These are phyloP conservation scores for Rhodamnia rubescens DNA, from an alignment of 345 rosid genomes.

Conservation along the genomic window DNA sequence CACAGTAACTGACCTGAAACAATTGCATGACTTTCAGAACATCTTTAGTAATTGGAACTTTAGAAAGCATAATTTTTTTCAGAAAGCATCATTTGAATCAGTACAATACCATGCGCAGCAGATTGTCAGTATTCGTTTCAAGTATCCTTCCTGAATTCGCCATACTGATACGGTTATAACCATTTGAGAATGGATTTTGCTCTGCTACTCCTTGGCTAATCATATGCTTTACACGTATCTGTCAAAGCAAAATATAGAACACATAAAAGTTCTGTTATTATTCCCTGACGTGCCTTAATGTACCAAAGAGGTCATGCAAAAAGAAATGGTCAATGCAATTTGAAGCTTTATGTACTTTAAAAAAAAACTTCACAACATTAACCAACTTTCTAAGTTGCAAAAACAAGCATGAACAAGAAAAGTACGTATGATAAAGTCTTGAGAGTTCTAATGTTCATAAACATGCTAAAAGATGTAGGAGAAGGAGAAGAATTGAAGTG, in stretches of 20 bases:
- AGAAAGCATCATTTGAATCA: background rate
- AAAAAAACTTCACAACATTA: background rate
- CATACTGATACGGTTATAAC: slow-evolving; percentile 41
- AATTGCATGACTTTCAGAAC: background rate
- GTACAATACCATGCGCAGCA: slow-evolving; percentile 68
- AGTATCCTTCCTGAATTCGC: slow-evolving; percentile 60
- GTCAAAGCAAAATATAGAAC: slow-evolving; percentile 7
- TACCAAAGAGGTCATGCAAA: background rate
- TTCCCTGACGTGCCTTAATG: background rate
- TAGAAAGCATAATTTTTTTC: background rate
- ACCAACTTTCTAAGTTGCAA: background rate
- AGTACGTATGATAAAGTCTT: background rate
- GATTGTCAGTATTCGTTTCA: slow-evolving; percentile 89
- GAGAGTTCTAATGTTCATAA: background rate
- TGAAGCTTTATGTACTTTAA: background rate
- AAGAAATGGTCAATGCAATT: background rate
- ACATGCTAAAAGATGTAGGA: background rate
- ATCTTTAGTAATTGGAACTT: background rate
- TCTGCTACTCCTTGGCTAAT: slow-evolving; percentile 77
- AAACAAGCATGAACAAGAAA: background rate
- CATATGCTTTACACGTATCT: slow-evolving; percentile 97
- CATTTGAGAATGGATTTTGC: slow-evolving; percentile 58
- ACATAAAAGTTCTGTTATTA: background rate
- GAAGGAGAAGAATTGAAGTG: background rate
- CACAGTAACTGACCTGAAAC: slow-evolving; percentile 85